These are phyloP conservation scores for Claviceps cyperi DNA, from an alignment of 2,329 filamentous ascomycete species.

Conservation along the genomic window DNA sequence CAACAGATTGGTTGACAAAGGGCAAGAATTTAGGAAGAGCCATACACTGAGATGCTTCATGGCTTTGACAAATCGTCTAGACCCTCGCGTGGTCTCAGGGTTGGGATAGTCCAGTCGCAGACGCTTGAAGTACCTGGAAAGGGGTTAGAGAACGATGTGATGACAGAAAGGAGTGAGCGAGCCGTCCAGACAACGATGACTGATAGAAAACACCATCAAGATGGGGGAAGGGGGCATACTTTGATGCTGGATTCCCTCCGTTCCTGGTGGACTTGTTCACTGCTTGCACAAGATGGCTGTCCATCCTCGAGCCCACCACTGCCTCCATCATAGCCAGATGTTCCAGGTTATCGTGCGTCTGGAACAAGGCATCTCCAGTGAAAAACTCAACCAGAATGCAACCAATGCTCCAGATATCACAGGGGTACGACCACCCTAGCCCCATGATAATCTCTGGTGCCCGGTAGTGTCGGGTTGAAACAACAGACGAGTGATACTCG, in stretches of 20 bases:
- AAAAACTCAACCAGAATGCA: constrained; percentile 61
- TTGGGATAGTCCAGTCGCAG: constrained; percentile 51
- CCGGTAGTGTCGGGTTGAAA: constrained; percentile 55
- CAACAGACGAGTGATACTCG: constrained; percentile 58
- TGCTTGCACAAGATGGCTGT: constrained; percentile 37
- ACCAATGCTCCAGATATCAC: constrained; percentile 61
- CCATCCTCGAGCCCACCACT: constrained; percentile 45
- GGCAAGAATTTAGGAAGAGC: constrained; percentile 2
- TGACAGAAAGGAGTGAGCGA: neutral
- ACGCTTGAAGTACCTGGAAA: constrained; percentile 49
- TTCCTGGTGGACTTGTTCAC: constrained; percentile 37
- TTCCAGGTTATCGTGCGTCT: constrained; percentile 59
- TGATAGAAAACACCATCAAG: neutral
- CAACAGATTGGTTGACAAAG: neutral
- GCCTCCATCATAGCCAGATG: constrained; percentile 66
- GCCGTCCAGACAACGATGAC: neutral
- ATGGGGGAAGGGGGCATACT: constrained; percentile 28
- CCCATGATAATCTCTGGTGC: constrained; percentile 58
- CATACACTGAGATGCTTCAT: constrained; percentile 54
- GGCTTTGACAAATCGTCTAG: constrained; percentile 52
- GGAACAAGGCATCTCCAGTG: constrained; percentile 56
- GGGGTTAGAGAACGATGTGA: neutral
- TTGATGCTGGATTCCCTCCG: constrained; percentile 46
- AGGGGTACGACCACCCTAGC: constrained; percentile 56
- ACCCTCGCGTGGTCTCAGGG: constrained; percentile 47